Evolutionary conservation across 345 rosid species (phyloP).

Genomic region (Citrus trifoliata): DNA sequence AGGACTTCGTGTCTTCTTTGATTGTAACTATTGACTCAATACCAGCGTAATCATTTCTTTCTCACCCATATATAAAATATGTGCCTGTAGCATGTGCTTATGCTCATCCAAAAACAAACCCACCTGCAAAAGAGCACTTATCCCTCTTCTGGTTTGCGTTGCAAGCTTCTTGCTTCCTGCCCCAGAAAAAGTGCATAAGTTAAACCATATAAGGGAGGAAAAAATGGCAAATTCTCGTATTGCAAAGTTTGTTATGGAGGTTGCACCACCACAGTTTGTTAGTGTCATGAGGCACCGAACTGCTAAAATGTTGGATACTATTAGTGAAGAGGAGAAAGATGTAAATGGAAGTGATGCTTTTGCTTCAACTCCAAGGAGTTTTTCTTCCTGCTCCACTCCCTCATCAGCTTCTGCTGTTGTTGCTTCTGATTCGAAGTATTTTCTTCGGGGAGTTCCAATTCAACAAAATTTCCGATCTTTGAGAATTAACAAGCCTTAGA

Average conservation of each 20-base stretch:
- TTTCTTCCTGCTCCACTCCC: slow-evolving; percentile 14
- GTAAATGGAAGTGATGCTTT: slow-evolving; percentile 19
- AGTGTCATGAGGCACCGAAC: slow-evolving; percentile 66
- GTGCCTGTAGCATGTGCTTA: neutral
- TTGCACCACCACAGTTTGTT: slow-evolving; percentile 78
- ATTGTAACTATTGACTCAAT: slow-evolving; percentile 27
- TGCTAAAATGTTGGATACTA: slow-evolving; percentile 67
- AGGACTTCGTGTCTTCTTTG: neutral
- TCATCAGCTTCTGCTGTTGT: slow-evolving; percentile 17
- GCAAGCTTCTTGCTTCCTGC: neutral
- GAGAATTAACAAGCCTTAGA: slow-evolving; percentile 13
- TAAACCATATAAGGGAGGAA: neutral
- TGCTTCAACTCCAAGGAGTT: slow-evolving; percentile 28
- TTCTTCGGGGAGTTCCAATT: slow-evolving; percentile 32
- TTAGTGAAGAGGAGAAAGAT: slow-evolving; percentile 81
- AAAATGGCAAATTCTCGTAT: slow-evolving; percentile 62
- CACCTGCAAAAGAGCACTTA: neutral
- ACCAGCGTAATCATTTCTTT: slow-evolving; percentile 13
- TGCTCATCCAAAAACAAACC: slow-evolving; percentile 24
- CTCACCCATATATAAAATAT: slow-evolving; percentile 20
- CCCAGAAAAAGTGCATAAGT: neutral
- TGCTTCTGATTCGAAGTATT: slow-evolving; percentile 18
- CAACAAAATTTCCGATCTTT: slow-evolving; percentile 27
- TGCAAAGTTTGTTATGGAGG: slow-evolving; percentile 71
- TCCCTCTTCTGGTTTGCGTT: neutral